Conservation (phyloP, 2,329 filamentous ascomycete species). For the Coniochaeta ligniaria region DNA sequence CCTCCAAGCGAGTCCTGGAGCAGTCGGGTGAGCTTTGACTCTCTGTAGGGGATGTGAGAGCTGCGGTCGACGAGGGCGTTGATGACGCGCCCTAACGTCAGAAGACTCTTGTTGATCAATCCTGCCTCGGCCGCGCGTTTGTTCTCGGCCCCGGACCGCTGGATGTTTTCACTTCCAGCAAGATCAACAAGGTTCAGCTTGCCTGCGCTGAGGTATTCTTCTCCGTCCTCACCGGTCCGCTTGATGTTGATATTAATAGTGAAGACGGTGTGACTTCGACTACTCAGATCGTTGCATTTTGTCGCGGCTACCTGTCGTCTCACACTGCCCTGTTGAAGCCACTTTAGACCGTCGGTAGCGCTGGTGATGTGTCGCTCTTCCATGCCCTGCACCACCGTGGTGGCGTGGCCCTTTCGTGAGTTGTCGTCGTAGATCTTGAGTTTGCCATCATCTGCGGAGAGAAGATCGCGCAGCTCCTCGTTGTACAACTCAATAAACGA, state of each 20-base stretch:
- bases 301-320: slow-evolving; percentile 97
- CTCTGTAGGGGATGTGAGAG: slow-evolving; percentile 82
- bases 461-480: slow-evolving; percentile 86
- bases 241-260: slow-evolving; percentile 92
- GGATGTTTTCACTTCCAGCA: slow-evolving; percentile 96
- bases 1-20: slow-evolving; percentile 96
- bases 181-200: slow-evolving; percentile 96
- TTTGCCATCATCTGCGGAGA: slow-evolving; percentile 75
- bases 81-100: slow-evolving; percentile 93
- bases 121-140: slow-evolving; percentile 94
- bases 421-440: slow-evolving; percentile 94
- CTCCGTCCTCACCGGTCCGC: slow-evolving; percentile 70
- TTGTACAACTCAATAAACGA: slow-evolving; percentile 99
- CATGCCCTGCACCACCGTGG: slow-evolving; percentile 93
- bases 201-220: slow-evolving; percentile 83
- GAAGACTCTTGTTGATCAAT: slow-evolving; percentile 93
- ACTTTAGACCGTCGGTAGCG: slow-evolving; percentile 77
- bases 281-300: slow-evolving; percentile 98
- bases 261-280: slow-evolving; percentile 94
- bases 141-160: slow-evolving; percentile 93
- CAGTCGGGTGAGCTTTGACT: slow-evolving; percentile 91
- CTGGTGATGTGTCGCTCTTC: slow-evolving; percentile 90
- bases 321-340: slow-evolving; percentile 82
- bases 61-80: slow-evolving; percentile 90
- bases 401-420: slow-evolving; percentile 74